phyloP scores from a whole-genome alignment of 306 rosid species.

The Ormosia emarginata region DNA sequence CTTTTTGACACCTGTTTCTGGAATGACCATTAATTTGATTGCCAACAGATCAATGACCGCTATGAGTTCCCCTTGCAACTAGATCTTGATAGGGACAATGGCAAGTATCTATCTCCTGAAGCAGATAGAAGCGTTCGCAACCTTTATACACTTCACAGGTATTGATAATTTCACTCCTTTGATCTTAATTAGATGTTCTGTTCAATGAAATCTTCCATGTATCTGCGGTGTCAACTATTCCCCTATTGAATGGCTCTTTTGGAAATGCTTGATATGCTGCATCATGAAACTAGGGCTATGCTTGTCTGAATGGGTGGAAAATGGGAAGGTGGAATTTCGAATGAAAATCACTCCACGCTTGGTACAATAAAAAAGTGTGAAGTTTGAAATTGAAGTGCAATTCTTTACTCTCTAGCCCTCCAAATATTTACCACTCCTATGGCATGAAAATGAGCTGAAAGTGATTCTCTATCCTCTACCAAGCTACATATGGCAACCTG shows the following conservation, averaged over 20 bases:
- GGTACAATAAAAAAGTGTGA: background rate
- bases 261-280: background rate
- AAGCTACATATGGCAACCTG: no score
- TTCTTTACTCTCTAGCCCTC: no score
- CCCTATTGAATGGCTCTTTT: background rate
- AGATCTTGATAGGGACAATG: conserved; percentile 90
- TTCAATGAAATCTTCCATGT: background rate
- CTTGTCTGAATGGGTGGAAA: background rate
- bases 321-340: background rate
- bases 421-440: no score
- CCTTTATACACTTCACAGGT: conserved; percentile 93
- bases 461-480: no score
- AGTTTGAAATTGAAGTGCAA: background rate
- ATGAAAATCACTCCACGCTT: background rate
- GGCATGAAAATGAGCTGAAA: no score
- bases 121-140: conserved; percentile 90
- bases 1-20: background rate
- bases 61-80: conserved; percentile 92
- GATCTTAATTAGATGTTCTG: conserved; percentile 1
- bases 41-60: conserved; percentile 82
- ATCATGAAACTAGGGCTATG: background rate
- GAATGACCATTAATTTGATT: background rate
- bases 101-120: conserved; percentile 86
- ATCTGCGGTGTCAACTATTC: background rate
- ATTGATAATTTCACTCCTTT: background rate